Evolutionary conservation across 768 basidiomycete genomes (phyloP).

Genomic region (Lentinus brumalis): DNA sequence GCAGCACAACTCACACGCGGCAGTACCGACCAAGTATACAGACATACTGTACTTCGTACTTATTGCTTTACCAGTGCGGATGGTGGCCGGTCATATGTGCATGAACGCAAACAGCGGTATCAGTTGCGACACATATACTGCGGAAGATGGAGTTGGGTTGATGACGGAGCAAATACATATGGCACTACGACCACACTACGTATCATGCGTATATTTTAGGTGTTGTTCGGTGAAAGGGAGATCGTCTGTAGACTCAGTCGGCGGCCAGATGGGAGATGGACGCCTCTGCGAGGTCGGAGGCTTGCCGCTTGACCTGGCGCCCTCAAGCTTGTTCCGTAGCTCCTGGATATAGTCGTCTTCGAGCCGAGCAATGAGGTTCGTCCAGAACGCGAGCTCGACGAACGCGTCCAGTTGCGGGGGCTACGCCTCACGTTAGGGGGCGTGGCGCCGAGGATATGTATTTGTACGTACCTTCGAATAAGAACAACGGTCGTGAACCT

Average conservation of each 20-base stretch:
- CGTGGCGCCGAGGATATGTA: not conserved
- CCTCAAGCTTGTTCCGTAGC: constrained; percentile 73
- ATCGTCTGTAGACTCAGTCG: constrained; percentile 10
- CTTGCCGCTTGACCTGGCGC: constrained; percentile 71
- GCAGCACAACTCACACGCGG: too few relatives aligned
- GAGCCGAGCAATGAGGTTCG: too few relatives aligned
- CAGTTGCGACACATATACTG: too few relatives aligned
- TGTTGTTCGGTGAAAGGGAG: constrained; percentile 15
- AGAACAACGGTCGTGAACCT: constrained; percentile 81
- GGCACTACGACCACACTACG: too few relatives aligned
- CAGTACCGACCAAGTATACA: too few relatives aligned
- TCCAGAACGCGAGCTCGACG: constrained; percentile 57
- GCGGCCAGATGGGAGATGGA: constrained; percentile 14
- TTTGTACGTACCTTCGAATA: constrained; percentile 66
- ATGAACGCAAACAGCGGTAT: too few relatives aligned
- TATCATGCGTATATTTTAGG: not conserved
- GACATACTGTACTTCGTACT: too few relatives aligned
- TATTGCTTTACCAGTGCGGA: too few relatives aligned
- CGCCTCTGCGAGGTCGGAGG: constrained; percentile 46
- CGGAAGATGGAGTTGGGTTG: too few relatives aligned
- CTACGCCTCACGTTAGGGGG: constrained; percentile 36
- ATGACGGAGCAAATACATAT: too few relatives aligned
- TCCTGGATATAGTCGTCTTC: constrained; percentile 82
- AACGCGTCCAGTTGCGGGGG: constrained; percentile 64
- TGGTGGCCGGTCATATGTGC: too few relatives aligned